Evolutionary conservation across 495 filamentous ascomycete genomes (phyloP), one percentile per base, ranked within the genome.

Genomic region (Chaetomium tenue): DNA sequence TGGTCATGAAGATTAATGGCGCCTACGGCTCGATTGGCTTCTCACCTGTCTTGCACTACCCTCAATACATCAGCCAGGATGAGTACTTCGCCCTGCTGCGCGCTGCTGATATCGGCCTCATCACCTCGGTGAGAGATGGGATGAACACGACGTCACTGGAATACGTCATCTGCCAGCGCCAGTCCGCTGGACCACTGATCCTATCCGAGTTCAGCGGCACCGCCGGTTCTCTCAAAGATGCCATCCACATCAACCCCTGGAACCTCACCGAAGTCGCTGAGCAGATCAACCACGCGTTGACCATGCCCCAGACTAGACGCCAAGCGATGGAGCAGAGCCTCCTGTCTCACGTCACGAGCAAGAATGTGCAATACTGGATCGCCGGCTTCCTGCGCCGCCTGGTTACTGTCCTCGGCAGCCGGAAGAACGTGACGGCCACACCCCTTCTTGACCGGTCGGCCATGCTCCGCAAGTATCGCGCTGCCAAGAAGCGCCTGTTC

Each of bases 81-180:
- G 92, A 97, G 77, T 97, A 97, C 73, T 92, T 96, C 75, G 92
- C 93, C 2, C 84, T 97, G 12, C 81, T 97, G 22, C 87, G 93
- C 39, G 85, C 89, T 6, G 93, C 90, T 11, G 91, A 96, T 74
- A 88, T 96, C 37, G 93, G 92, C 25, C 78, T 97, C 46, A 96
- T 96, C 72, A 96, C 93, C 8, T 93, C 89, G 51, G 91, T 96
- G 30, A 84, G 93, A 48, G 93, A 97, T 74, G 93, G 93, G 60
- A 96, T 97, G 92, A 97, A 97, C 78, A 96, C 93, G 15, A 96
- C 93, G 9, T 92, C 90, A 72, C 75, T 97, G 57, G 93, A 97
- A 75, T 97, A 95, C 74, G 86, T 97, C 33, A 84, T 97, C 57
- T 94, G 91, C 77, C 93, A 97, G 75, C 88, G 89, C 68, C 87